Evolutionary conservation across 148 eudicot genomes (phyloP).

Genomic region (Spergularia bocconei): DNA sequence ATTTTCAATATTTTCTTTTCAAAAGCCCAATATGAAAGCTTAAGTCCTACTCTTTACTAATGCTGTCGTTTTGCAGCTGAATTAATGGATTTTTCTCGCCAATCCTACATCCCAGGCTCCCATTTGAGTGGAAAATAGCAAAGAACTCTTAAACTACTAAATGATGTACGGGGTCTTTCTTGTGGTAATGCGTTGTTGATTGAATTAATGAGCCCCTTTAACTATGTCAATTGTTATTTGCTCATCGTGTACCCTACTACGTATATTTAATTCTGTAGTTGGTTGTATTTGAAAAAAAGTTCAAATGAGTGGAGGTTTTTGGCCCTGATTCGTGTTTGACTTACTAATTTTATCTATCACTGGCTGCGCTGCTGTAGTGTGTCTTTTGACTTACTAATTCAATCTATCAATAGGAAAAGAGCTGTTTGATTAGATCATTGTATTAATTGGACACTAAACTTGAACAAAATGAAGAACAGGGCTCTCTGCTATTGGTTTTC

Average conservation of each 20-base stretch:
- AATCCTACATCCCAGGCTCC: slow-evolving; percentile 20
- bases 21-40: slow-evolving; percentile 5
- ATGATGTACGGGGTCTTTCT: slow-evolving; percentile 1
- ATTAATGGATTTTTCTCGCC: slow-evolving; percentile 15
- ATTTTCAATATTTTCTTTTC: neutral
- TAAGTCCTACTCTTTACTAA: neutral
- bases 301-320: neutral
- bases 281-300: slow-evolving; percentile 10
- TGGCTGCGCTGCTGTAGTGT: neutral
- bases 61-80: slow-evolving; percentile 17
- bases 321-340: neutral
- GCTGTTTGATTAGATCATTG: too few species aligned
- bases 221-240: neutral
- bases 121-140: slow-evolving; percentile 5
- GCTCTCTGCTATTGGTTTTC: too few species aligned
- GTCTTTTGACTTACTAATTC: neutral
- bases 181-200: slow-evolving; percentile 1
- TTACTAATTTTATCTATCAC: neutral
- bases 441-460: too few species aligned
- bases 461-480: too few species aligned
- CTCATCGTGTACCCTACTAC: neutral
- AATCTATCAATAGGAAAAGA: too few species aligned
- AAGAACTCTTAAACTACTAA: neutral
- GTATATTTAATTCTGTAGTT: slow-evolving; percentile 6
- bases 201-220: slow-evolving; percentile 20